Evolutionary conservation across 352 stramenopile species (phyloP), one percentile per base, ranked within the genome.

Genomic region (Phytophthora sp.): DNA sequence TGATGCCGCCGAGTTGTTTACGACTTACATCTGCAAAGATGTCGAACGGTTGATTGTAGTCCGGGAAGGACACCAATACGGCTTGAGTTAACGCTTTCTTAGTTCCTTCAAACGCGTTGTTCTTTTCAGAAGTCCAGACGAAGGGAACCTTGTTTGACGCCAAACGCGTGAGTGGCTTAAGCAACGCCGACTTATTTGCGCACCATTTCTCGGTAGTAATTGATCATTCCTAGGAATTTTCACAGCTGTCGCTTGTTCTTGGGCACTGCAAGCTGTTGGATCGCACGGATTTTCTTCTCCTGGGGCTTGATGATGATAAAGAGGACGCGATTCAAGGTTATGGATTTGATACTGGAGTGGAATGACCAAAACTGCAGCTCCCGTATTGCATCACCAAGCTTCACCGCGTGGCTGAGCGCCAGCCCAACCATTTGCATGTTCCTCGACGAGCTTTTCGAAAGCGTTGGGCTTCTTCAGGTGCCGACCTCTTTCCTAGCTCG

Each of bases 201-300:
- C 1, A 63, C 12, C 55, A 64, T 64, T 11, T 57, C 56, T 7
- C 45, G 23, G 36, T 63, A 63, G 7, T 56, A 63, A 5, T 50
- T 56, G 13, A 56, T 51, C 33, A 63, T 63, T 0, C 56, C 56
- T 4, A 64, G 6, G 9, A 64, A 64, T 9, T 35, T 11, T 1
- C 56, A 26, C 2, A 64, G n/a, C 24, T 64, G 3, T 23, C 46
- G 46, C n/a, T 50, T 49, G 3, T 11, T 51, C 15, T 30, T 50
- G 15, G 56, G 56, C 13, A 1, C 33, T 3, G 8, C 21, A 9
- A 57, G 12, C 11, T 64, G 4, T 2, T 35, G 8, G 11, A 62
- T 62, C 0, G 23, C 30, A 20, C 20, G 41, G 20, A 62, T 30
- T 8, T 55, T 54, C 42, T 62, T 62, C 30, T 36, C 30, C 18